Evolutionary conservation across 2,329 filamentous ascomycete species (phyloP), one percentile per base, ranked within the genome.

Genomic region (Aspergillus sergii): DNA sequence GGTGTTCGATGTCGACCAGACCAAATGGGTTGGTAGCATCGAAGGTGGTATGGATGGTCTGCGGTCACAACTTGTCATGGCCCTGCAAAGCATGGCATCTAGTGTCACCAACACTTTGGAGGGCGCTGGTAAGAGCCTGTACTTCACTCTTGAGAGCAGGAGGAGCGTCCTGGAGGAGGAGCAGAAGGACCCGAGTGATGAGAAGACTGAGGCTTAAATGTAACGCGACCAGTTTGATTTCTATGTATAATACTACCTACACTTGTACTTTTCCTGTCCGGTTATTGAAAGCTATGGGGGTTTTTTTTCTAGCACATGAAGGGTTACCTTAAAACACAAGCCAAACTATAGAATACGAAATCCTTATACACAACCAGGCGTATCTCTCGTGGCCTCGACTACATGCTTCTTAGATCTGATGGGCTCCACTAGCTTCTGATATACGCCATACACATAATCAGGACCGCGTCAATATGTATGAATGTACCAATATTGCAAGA

Each of bases 71-170:
- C 84, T 99, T 64, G 89, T 98, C 59, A 82, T 83, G 66, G 86
- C 96, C 80, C 84, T 99, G 76, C 91, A 95, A 80, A 88, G 88
- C 66, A 87, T 92, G 66, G 93, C 94, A 46, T 86, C 92, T 61
- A 88, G 89, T 63, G 79, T 99, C 60, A 91, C 93, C 28, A 88
- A 81, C 67, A 86, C 89, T n/a, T 81, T 99, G 71, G 93, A 97
- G 77, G 89, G 91, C 60, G 88, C 91, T 56, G 85, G 89, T 64
- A 92, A 90, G 84, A 94, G 87, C 75, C 76, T 99, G 70, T 98
- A 94, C 85, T 85, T 97, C 66, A 92, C 94, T 14, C 82, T 99
- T 72, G 94, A 98, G 83, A 88, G 91, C 56, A 85, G 94, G 76
- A 88, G 89, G 79, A 87, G 83, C 56, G 90, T 94, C 80, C 78